These are phyloP conservation scores for Kalaharituber pfeilii DNA, from an alignment of 2,329 filamentous ascomycete genomes.

Conservation along the genomic window DNA sequence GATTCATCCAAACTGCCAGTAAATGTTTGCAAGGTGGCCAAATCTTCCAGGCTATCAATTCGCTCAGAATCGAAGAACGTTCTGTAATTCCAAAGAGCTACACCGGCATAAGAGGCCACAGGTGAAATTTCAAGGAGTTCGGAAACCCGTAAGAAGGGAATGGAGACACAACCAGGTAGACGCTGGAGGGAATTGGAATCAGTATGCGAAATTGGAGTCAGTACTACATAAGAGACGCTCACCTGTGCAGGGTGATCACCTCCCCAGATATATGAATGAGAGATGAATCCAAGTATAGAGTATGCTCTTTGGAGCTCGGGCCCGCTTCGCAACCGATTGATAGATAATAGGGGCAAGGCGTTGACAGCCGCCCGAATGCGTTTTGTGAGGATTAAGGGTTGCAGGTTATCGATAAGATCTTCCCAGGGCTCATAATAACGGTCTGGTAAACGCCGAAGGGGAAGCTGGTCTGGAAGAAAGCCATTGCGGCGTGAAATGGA, in stretches of 20 bases:
- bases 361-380: conserved; percentile 67
- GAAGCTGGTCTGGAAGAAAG: conserved; percentile 69
- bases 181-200: conserved; percentile 28
- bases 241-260: conserved; percentile 58
- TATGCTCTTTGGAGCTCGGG: conserved; percentile 86
- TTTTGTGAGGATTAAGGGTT: conserved; percentile 69
- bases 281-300: conserved; percentile 56
- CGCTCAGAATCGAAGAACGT: conserved; percentile 70
- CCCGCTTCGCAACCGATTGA: conserved; percentile 61
- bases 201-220: too few species aligned
- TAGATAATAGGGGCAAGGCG: conserved; percentile 65
- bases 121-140: conserved; percentile 67
- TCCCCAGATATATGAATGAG: conserved; percentile 83
- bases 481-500: conserved; percentile 62
- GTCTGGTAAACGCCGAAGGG: conserved; percentile 64
- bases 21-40: conserved; percentile 75
- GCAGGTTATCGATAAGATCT: conserved; percentile 65
- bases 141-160: conserved; percentile 64
- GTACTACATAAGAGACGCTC: conserved; percentile 15
- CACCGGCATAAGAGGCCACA: conserved; percentile 81
- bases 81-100: conserved; percentile 95
- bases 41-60: conserved; percentile 69
- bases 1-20: conserved; percentile 92
- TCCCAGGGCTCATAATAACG: conserved; percentile 95
- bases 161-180: conserved; percentile 63